Evolutionary conservation across 345 rosid genomes (phyloP), one percentile per base, ranked within the genome.

Genomic region (Raphanus raphanistrum): DNA sequence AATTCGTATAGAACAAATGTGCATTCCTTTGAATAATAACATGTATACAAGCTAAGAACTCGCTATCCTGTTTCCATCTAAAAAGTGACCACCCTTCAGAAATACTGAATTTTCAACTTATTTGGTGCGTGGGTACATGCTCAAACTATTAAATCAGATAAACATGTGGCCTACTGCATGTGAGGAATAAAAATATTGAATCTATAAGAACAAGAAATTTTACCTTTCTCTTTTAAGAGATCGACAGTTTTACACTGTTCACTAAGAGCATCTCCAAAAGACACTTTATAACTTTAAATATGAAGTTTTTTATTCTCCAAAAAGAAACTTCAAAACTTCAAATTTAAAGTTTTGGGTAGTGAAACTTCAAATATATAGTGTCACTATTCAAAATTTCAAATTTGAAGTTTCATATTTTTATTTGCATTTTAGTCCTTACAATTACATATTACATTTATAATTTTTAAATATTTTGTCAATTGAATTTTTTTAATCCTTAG

Each of bases 171-270:
- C 5, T 28, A 48, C 43, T 36, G 58, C 71, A 72, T 28, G 50
- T 67, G 52, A 75, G 4, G 63, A 70, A 63, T 27, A 43, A 33
- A 63, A 78, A 13, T 26, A 10, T 77, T 77, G 43, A 71, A 67
- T n/a, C 65, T 5, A 41, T 67, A 28, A 13, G 45, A 8, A 67
- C 27, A 73, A 31, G 2, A 76, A 25, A 29, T 3, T 3, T 17
- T 74, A 90, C 99, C 97, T 86, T 88, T 90, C 68, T 90, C 90
- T 48, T 87, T 85, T 8, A 90, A 78, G 84, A 90, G 88, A 70
- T 45, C 78, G 35, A 84, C 68, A 26, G 77, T 80, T 79, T 79
- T 82, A 75, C 71, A 27, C 63, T 74, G 77, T 72, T 92, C 97
- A 75, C 84, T 85, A 13, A n/a, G n/a, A n/a, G n/a, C n/a, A n/a